A percentile compares a stretch with the other conserved stretches of the same genome.
phyloP scores from a whole-genome alignment of 2,329 filamentous ascomycete species.

The Esteya vermicola region DNA sequence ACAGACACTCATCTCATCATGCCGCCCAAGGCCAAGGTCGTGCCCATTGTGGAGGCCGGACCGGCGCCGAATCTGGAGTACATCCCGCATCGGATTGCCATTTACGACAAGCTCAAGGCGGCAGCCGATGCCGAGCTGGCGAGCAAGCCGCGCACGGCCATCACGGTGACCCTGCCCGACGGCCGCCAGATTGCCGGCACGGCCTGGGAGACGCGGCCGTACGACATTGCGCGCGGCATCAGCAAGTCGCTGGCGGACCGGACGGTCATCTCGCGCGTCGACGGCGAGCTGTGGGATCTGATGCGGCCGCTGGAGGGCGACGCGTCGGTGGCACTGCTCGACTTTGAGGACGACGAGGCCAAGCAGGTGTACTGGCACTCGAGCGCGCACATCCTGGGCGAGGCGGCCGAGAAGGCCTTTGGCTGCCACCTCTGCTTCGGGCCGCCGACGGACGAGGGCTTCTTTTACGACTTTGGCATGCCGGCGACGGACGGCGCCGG shows the following conservation, averaged over 20 bases:
- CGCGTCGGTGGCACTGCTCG: constrained; percentile 71
- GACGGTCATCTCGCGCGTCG: constrained; percentile 73
- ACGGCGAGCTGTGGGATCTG: constrained; percentile 83
- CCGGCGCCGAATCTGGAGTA: constrained; percentile 49
- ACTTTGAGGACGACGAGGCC: constrained; percentile 60
- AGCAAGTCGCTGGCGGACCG: constrained; percentile 74
- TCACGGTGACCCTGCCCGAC: constrained; percentile 59
- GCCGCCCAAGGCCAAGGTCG: constrained; percentile 10
- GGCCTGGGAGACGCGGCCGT: constrained; percentile 85
- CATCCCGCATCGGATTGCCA: constrained; percentile 66
- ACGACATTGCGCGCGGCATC: constrained; percentile 61
- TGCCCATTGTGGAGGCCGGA: constrained; percentile 9
- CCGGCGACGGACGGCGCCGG: constrained; percentile 38
- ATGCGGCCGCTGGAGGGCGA: constrained; percentile 79
- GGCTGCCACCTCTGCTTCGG: constrained; percentile 89
- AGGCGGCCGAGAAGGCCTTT: constrained; percentile 80
- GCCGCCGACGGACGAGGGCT: constrained; percentile 79
- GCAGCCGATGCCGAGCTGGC: constrained; percentile 66
- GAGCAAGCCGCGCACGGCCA: constrained; percentile 56
- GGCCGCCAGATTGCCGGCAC: constrained; percentile 60
- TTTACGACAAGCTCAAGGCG: constrained; percentile 83
- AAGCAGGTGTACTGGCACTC: constrained; percentile 98
- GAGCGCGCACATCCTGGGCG: constrained; percentile 88
- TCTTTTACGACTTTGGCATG: constrained; percentile 94
- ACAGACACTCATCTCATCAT: not conserved